These are phyloP conservation scores for grape (Vitis vinifera) DNA, from an alignment of 164 flowering plant species.

Conservation along the genomic window DNA sequence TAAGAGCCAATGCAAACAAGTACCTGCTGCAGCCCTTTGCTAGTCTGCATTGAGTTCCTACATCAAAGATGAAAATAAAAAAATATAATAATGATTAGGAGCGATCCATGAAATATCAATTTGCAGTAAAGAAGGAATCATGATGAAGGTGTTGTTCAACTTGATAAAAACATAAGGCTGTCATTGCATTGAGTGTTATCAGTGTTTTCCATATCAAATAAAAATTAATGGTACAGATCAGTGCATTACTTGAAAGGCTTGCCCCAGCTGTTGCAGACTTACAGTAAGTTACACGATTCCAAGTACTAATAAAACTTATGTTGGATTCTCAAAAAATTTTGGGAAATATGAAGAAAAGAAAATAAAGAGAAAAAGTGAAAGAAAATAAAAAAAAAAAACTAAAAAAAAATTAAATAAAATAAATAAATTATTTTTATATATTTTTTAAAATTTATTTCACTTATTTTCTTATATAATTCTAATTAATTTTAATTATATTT, in stretches of 20 bases:
- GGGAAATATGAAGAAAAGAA: fast-evolving
- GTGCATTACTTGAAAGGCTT: too few relatives aligned
- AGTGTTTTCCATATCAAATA: not conserved
- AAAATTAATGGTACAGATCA: not conserved
- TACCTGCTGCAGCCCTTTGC: slow-evolving; percentile 88
- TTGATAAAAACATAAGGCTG: not conserved
- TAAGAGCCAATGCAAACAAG: slow-evolving; percentile 89
- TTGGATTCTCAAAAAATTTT: too few relatives aligned
- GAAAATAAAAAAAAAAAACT: too few relatives aligned
- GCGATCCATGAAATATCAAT: not conserved
- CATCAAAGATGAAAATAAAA: not conserved
- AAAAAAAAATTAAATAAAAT: too few relatives aligned
- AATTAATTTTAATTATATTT: too few relatives aligned
- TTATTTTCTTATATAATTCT: too few relatives aligned
- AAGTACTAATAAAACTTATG: too few relatives aligned
- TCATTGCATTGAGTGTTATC: not conserved
- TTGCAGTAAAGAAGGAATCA: not conserved
- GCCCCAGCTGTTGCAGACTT: too few relatives aligned
- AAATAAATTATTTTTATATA: too few relatives aligned
- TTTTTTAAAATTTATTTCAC: fast-evolving
- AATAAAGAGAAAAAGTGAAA: too few relatives aligned
- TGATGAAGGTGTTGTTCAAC: not conserved
- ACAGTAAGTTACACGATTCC: too few relatives aligned
- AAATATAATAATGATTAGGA: not conserved
- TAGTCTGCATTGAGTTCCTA: slow-evolving; percentile 85